Evolutionary conservation across 2,329 filamentous ascomycete species (phyloP), one percentile per base, ranked within the genome.

Genomic region (Ceratocystis albifundus): DNA sequence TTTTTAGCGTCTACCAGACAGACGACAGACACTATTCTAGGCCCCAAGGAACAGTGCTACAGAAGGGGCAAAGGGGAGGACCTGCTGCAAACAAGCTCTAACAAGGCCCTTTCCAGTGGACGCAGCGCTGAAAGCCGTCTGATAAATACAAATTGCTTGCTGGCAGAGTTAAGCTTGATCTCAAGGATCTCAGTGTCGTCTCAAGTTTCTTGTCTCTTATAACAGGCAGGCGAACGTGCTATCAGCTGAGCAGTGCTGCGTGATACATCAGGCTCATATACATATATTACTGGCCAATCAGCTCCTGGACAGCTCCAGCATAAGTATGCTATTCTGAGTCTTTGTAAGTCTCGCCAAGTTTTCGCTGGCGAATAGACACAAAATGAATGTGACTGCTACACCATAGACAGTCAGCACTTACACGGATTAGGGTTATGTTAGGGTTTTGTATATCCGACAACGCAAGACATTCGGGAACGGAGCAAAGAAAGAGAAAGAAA

Each of bases 151-250:
- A 12, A 15, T 41, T 41, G 10, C 15, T 28, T 53, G 17, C 28
- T 53, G 7, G 22, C 48, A 25, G 22, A 25, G 22, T 25, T 53
- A 53, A 12, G 48, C 48, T 53, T 53, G 48, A 53, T 53, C 22
- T 53, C 36, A n/a, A n/a, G n/a, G n/a, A n/a, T n/a, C 10, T 15
- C n/a, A n/a, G n/a, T 41, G 4, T 25, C 22, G 25, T 53, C 48
- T 53, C 48, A 53, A 53, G 48, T 50, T 15, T 53, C 48, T 53
- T 53, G 48, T 53, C 48, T 53, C 48, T 53, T 53, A 15, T 53
- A 53, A 15, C 46, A 48, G 20, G n/a, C 20, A 53, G 36, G 36
- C 36, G 36, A 41, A 22, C 8, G 2, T 53, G 48, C 36, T 41
- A 41, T 53, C 48, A 53, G 48, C 48, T 53, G 48, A 53, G 48